Percentiles rank a stretch among this genome's conserved stretches.
phyloP scores from a whole-genome alignment of 2,329 filamentous ascomycete genomes.

The Graphilbum ipis-grandicollis region DNA sequence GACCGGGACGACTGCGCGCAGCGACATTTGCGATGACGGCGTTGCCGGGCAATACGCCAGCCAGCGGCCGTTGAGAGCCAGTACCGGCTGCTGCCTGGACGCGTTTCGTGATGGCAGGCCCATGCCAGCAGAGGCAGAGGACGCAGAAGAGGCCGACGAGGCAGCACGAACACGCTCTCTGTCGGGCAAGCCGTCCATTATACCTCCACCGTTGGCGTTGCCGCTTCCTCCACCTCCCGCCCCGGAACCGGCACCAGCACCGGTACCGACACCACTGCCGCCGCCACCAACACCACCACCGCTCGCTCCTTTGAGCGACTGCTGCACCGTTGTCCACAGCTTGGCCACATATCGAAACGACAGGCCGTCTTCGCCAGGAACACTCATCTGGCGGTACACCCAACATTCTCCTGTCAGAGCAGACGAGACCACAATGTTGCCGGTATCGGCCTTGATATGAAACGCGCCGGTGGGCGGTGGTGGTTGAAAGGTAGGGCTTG shows the following conservation, averaged over 20 bases:
- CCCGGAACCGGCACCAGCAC: background rate
- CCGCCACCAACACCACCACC: background rate
- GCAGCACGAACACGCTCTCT: constrained; percentile 4
- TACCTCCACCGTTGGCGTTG: too few species aligned
- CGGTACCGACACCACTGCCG: background rate
- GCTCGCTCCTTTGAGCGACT: constrained; percentile 30
- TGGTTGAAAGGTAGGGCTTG: constrained; percentile 47
- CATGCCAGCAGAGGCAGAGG: too few species aligned
- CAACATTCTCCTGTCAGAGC: constrained; percentile 77
- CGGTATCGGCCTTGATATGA: constrained; percentile 53
- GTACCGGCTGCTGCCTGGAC: constrained; percentile 48
- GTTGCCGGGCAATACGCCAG: constrained; percentile 59
- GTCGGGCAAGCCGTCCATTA: constrained; percentile 20
- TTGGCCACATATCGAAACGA: constrained; percentile 61
- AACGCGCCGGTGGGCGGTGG: constrained; percentile 58
- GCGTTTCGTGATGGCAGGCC: too few species aligned
- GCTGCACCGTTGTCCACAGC: constrained; percentile 76
- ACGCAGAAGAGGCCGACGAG: constrained; percentile 18
- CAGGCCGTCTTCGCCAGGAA: constrained; percentile 16
- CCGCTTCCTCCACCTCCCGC: background rate
- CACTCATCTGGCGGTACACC: constrained; percentile 41
- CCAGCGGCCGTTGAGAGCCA: constrained; percentile 57
- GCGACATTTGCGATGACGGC: constrained; percentile 51
- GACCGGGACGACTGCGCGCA: constrained; percentile 48
- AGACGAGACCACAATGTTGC: constrained; percentile 58